A percentile compares a stretch with the other conserved stretches of the same genome.
Conservation (phyloP, 306 rosid genomes). For the Cicer bijugum region DNA sequence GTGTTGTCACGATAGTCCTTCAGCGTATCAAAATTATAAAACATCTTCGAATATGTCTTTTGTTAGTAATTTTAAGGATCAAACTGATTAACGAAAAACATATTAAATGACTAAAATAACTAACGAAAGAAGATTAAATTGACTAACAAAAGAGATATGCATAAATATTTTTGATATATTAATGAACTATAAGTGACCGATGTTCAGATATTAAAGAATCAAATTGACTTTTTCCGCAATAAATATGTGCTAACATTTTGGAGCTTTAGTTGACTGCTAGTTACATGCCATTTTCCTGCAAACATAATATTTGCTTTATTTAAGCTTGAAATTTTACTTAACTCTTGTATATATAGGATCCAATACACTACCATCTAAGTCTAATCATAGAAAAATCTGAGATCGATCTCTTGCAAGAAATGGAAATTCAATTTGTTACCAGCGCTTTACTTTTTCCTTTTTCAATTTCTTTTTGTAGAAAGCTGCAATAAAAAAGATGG, state of each 20-base stretch:
- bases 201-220: too few species aligned
- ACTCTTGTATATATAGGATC: background rate
- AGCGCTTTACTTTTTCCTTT: slow-evolving; percentile 14
- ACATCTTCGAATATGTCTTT: too few species aligned
- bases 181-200: too few species aligned
- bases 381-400: background rate
- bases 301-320: background rate
- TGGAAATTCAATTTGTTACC: slow-evolving; percentile 20
- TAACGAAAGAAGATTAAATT: too few species aligned
- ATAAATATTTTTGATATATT: too few species aligned
- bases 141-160: too few species aligned
- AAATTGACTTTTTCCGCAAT: too few species aligned
- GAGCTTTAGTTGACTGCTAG: slow-evolving; percentile 28
- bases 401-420: slow-evolving; percentile 16
- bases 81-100: too few species aligned
- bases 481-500: slow-evolving; percentile 84
- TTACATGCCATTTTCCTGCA: background rate
- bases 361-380: background rate
- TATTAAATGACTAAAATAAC: too few species aligned
- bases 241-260: slow-evolving; percentile 9
- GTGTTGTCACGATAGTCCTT: too few species aligned
- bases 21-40: too few species aligned
- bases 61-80: too few species aligned
- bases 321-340: slow-evolving; percentile 2
- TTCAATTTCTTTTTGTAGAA: slow-evolving; percentile 47